Conservation (phyloP, 2,329 filamentous ascomycete species). For the Neopestalotiopsis clavispora region DNA sequence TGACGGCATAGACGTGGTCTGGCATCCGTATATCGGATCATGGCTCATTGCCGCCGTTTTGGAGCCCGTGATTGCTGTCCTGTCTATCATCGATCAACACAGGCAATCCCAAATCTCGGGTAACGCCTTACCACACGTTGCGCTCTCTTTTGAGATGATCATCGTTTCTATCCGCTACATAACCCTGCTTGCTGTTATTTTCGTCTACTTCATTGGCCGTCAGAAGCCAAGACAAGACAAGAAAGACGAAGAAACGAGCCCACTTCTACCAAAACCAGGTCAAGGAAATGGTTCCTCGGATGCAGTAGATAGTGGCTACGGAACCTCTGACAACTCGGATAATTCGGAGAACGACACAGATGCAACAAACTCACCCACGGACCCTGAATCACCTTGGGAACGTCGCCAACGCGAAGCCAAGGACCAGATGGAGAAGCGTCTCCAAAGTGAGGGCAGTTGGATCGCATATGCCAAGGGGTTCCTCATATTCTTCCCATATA, state of each 20-base stretch:
- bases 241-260: slow-evolving; percentile 60
- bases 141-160: slow-evolving; percentile 34
- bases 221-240: slow-evolving; percentile 26
- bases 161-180: slow-evolving; percentile 39
- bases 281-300: slow-evolving; percentile 32
- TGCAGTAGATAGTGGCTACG: slow-evolving; percentile 44
- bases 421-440: slow-evolving; percentile 67
- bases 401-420: slow-evolving; percentile 56
- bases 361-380: slow-evolving; percentile 38
- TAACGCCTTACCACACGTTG: slow-evolving; percentile 19
- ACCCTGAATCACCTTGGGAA: slow-evolving; percentile 59
- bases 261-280: slow-evolving; percentile 55
- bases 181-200: slow-evolving; percentile 31
- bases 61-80: slow-evolving; percentile 53
- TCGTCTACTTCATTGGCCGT: slow-evolving; percentile 33
- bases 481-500: slow-evolving; percentile 75
- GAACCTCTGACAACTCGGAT: slow-evolving; percentile 48
- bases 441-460: slow-evolving; percentile 79
- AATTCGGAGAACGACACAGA: slow-evolving; percentile 37
- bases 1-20: slow-evolving; percentile 55
- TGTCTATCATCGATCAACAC: slow-evolving; percentile 37
- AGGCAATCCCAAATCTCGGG: slow-evolving; percentile 11
- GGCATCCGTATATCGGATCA: slow-evolving; percentile 68
- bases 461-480: slow-evolving; percentile 78
- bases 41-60: slow-evolving; percentile 63